These are phyloP conservation scores for Penicillium robsamsonii DNA, from an alignment of 495 filamentous ascomycete species.

Conservation along the genomic window DNA sequence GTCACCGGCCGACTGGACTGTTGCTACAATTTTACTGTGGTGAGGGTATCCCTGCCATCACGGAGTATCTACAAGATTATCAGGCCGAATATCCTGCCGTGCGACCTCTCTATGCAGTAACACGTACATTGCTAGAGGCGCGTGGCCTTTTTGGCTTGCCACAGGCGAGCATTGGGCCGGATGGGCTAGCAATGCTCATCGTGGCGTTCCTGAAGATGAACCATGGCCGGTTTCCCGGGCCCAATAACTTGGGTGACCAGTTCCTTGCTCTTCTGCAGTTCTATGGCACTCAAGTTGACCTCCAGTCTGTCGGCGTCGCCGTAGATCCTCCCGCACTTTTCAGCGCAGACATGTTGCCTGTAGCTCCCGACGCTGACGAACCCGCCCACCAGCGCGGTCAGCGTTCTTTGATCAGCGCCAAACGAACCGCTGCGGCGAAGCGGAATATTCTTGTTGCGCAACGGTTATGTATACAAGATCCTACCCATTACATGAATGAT, in stretches of 20 bases:
- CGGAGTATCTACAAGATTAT: conserved; percentile 46
- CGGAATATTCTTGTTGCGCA: conserved; percentile 28
- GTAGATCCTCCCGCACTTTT: conserved; percentile 51
- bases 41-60: conserved; percentile 30
- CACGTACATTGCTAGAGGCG: conserved; percentile 49
- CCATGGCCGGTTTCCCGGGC: conserved; percentile 30
- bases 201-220: conserved; percentile 51
- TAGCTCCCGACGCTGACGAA: conserved; percentile 10
- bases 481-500: conserved; percentile 56
- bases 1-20: conserved; percentile 48
- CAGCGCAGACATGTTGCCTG: conserved; percentile 18
- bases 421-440: conserved; percentile 30
- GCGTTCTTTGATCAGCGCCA: conserved; percentile 36
- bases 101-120: conserved; percentile 45
- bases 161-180: conserved; percentile 45
- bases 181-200: conserved; percentile 55
- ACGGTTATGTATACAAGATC: conserved; percentile 58
- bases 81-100: conserved; percentile 49
- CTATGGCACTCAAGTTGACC: conserved; percentile 46
- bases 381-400: conserved; percentile 39
- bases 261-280: conserved; percentile 52
- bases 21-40: conserved; percentile 46
- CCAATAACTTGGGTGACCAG: conserved; percentile 36
- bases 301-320: conserved; percentile 46
- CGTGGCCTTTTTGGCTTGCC: conserved; percentile 45